Conservation (phyloP, 78 protist species). For the Dictyostelium firmibasis region DNA sequence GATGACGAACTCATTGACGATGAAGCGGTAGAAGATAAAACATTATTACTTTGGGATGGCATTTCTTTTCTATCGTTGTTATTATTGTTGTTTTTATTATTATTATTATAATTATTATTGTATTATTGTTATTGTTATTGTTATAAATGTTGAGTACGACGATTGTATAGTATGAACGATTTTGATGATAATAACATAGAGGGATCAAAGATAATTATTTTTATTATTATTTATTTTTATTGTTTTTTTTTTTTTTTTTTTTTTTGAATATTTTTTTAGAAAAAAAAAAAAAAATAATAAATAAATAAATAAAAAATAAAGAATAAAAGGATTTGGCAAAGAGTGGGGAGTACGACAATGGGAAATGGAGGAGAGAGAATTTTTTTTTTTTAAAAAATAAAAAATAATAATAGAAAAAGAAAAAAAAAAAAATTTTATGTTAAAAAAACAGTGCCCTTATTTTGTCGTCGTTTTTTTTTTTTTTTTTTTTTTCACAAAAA, state of each 20-base stretch:
- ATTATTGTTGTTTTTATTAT: no score
- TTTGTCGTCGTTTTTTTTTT: neutral
- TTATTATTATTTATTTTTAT: no score
- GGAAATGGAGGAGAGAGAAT: neutral
- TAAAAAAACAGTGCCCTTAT: neutral
- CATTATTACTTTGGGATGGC: slow-evolving; percentile 13
- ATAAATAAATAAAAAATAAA: no score
- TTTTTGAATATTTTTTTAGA: neutral
- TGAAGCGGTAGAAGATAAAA: neutral
- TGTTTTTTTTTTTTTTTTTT: no score
- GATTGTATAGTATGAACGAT: neutral
- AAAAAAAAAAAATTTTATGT: no score
- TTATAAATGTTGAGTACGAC: neutral
- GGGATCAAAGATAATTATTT: neutral
- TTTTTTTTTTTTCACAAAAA: neutral
- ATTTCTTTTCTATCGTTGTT: neutral
- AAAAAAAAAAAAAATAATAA: no score
- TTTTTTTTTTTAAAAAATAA: no score
- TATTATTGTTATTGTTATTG: neutral
- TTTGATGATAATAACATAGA: neutral
- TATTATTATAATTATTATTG: neutral
- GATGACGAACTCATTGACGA: neutral
- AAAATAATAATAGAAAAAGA: neutral
- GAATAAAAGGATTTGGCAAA: no score
- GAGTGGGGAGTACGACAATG: neutral